phyloP scores from a whole-genome alignment of 1,284 basidiomycete genomes.

The Melampsora abietis-canadensis region DNA sequence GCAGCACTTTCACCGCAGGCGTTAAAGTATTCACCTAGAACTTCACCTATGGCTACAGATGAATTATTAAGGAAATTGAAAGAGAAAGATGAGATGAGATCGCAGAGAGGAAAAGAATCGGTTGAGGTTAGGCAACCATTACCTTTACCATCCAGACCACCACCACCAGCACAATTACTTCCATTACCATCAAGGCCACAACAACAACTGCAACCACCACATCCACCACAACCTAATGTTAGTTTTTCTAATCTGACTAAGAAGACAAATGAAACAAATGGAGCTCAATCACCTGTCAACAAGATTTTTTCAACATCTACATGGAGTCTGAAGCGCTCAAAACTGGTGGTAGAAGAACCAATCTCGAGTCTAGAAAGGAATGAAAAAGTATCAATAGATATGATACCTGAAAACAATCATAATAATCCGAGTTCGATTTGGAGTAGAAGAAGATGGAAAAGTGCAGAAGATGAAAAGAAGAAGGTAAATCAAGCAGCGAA shows the following conservation, averaged over 20 bases:
- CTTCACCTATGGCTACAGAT: background rate
- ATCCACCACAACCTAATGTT: too few species aligned
- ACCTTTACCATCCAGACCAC: background rate
- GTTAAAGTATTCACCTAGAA: background rate
- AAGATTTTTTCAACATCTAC: background rate
- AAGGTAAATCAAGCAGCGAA: too few species aligned
- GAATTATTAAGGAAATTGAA: background rate
- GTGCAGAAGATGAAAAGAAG: background rate
- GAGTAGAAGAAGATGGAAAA: background rate
- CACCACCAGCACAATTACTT: background rate
- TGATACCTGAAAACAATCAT: too few species aligned
- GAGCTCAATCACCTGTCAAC: background rate
- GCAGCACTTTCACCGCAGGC: constrained; percentile 24
- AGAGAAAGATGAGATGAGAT: background rate
- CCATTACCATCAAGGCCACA: background rate
- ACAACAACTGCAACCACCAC: too few species aligned
- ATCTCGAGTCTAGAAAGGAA: background rate
- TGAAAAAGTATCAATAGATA: background rate
- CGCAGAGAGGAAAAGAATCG: background rate
- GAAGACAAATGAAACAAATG: background rate
- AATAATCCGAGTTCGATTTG: background rate
- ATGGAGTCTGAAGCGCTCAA: background rate
- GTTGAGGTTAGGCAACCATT: background rate
- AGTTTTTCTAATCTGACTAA: background rate
- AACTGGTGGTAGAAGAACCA: background rate